These are phyloP conservation scores for Sordaria brevicollis DNA, from an alignment of 495 filamentous ascomycete genomes.

Conservation along the genomic window DNA sequence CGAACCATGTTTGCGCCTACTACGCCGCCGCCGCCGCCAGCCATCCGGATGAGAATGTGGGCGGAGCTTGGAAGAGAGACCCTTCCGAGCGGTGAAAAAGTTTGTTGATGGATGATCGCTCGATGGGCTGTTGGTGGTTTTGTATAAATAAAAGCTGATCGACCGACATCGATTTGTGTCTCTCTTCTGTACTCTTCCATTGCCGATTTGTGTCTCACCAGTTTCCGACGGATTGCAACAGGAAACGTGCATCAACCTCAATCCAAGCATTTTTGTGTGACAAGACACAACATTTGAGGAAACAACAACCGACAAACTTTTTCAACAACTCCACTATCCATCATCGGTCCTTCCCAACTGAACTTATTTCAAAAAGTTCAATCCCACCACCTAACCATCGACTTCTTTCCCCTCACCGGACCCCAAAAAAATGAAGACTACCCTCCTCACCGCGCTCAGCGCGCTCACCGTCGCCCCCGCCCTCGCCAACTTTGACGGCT, in stretches of 20 bases:
- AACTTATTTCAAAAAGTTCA: neutral
- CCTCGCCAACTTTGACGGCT: conserved; percentile 5
- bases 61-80: neutral
- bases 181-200: neutral
- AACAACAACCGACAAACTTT: neutral
- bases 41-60: too few relatives aligned
- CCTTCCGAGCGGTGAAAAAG: neutral
- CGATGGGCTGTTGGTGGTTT: neutral
- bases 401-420: neutral
- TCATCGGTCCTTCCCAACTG: neutral
- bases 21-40: too few relatives aligned
- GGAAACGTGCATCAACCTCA: neutral
- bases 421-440: conserved; percentile 4
- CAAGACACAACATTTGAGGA: neutral
- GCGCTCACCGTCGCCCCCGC: neutral
- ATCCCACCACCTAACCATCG: neutral
- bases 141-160: neutral
- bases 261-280: neutral
- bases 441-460: conserved; percentile 1
- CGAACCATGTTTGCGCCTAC: neutral
- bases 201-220: neutral
- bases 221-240: too few relatives aligned
- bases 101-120: neutral
- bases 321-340: neutral
- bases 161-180: neutral